phyloP scores from a whole-genome alignment of 208 protist species.

The Crithidia acanthocephali region DNA sequence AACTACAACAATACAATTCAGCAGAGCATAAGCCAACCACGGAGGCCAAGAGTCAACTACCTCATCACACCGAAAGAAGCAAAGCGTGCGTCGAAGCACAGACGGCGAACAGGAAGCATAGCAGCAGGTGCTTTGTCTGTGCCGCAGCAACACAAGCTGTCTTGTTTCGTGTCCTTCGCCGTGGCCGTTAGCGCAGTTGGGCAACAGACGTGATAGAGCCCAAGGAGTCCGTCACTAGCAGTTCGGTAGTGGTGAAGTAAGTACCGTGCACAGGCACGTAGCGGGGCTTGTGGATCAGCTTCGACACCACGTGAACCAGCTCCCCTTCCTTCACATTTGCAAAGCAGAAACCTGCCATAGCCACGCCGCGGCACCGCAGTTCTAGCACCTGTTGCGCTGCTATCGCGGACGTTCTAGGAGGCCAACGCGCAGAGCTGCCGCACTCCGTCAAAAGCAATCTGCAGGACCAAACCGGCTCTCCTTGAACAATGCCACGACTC shows the following conservation, averaged over 20 bases:
- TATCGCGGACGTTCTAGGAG: not conserved
- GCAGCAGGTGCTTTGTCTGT: no score
- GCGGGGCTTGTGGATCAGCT: slow-evolving; percentile 71
- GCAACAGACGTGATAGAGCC: slow-evolving; percentile 66
- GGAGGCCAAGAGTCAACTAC: no score
- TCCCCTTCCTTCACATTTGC: slow-evolving; percentile 57
- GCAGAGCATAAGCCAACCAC: no score
- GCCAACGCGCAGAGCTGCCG: slow-evolving; percentile 47
- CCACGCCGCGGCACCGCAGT: slow-evolving; percentile 69
- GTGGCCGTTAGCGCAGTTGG: slow-evolving; percentile 13
- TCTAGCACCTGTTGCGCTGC: slow-evolving; percentile 34
- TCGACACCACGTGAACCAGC: slow-evolving; percentile 83
- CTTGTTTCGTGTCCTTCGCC: not conserved
- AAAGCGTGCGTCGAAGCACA: no score
- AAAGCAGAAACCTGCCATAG: slow-evolving; percentile 61
- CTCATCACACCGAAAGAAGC: no score
- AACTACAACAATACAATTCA: no score
- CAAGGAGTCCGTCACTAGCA: slow-evolving; percentile 80
- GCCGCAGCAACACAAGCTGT: not conserved
- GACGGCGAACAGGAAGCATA: not conserved
- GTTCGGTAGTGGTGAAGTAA: slow-evolving; percentile 80
- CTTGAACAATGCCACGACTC: slow-evolving; percentile 57
- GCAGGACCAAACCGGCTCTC: slow-evolving; percentile 79
- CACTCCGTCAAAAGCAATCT: slow-evolving; percentile 71
- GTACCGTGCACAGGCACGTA: slow-evolving; percentile 77